A percentile compares a stretch with the other conserved stretches of the same genome.
phyloP scores from a whole-genome alignment of 2,329 filamentous ascomycete species.

The Juglanconis oblonga region DNA sequence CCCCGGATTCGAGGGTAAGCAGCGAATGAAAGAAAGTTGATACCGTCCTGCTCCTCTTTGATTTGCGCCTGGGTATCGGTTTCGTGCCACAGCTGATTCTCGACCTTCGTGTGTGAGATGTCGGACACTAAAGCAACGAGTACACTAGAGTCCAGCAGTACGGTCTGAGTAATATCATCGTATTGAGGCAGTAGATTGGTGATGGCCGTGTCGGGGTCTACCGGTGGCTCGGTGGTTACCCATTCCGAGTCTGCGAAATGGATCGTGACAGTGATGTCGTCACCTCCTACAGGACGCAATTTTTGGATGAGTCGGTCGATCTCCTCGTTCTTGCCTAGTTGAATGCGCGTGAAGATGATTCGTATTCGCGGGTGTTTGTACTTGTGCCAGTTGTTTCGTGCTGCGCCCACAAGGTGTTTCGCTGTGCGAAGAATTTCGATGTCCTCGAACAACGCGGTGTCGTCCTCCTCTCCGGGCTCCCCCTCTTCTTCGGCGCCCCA shows the following conservation, averaged over 20 bases:
- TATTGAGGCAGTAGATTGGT: constrained; percentile 19
- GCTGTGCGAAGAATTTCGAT: constrained; percentile 25
- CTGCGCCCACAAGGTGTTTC: constrained; percentile 27
- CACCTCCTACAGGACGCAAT: constrained; percentile 23
- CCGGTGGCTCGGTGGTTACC: constrained; percentile 18
- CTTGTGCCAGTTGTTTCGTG: constrained; percentile 25
- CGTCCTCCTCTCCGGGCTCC: constrained; percentile 13
- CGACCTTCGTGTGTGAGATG: constrained; percentile 55
- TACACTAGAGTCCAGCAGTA: constrained; percentile 68
- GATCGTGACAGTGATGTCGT: constrained; percentile 22
- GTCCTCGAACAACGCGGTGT: constrained; percentile 17
- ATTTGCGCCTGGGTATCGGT: constrained; percentile 62
- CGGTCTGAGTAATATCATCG: constrained; percentile 25
- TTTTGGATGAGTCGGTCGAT: constrained; percentile 24
- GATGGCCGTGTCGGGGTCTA: constrained; percentile 21
- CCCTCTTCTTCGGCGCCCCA: constrained; percentile 14
- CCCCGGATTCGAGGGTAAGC: constrained; percentile 60
- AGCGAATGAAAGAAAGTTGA: constrained; percentile 50
- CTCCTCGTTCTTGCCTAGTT: constrained; percentile 23
- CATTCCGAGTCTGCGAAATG: constrained; percentile 27
- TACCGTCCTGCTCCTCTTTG: constrained; percentile 58
- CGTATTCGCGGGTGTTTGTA: constrained; percentile 24
- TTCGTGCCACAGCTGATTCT: constrained; percentile 42
- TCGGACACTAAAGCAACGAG: constrained; percentile 72
- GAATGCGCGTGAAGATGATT: constrained; percentile 28